These are phyloP conservation scores for Pseudonectria foliicola DNA, from an alignment of 2,329 filamentous ascomycete genomes.

Conservation along the genomic window DNA sequence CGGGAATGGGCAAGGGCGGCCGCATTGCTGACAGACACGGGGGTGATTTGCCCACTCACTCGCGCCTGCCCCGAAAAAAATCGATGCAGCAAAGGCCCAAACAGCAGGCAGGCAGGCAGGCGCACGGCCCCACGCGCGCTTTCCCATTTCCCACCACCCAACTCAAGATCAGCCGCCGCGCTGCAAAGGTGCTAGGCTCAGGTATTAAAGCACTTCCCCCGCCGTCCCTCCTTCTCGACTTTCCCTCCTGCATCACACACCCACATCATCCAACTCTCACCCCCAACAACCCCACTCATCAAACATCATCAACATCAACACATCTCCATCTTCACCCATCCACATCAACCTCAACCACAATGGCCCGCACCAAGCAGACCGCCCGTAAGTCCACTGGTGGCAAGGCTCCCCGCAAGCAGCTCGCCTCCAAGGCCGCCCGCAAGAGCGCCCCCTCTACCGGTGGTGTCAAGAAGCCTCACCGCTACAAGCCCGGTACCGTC, in stretches of 20 bases:
- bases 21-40: constrained; percentile 17
- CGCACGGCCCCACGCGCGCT: constrained; percentile 16
- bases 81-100: no score
- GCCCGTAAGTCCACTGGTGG: constrained; percentile 72
- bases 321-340: constrained; percentile 25
- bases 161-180: constrained; percentile 32
- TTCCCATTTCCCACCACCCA: constrained; percentile 7
- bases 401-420: constrained; percentile 87
- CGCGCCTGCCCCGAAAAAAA: constrained; percentile 13
- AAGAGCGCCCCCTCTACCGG: constrained; percentile 97
- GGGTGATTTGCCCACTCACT: constrained; percentile 16
- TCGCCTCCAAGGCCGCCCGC: constrained; percentile 95
- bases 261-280: constrained; percentile 23
- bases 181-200: constrained; percentile 21
- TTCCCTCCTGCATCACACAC: constrained; percentile 38
- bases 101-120: no score
- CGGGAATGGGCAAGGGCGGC: no score
- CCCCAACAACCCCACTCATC: constrained; percentile 22
- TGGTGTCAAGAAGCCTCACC: constrained; percentile 93
- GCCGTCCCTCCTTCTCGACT: constrained; percentile 29
- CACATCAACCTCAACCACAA: constrained; percentile 36
- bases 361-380: constrained; percentile 61
- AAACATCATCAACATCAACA: constrained; percentile 18
- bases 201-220: constrained; percentile 40
- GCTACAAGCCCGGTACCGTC: constrained; percentile 86